A percentile compares a stretch with the other conserved stretches of the same genome.
These are phyloP conservation scores for Moesziomyces aphidis DNA, from an alignment of 1,284 basidiomycete species.

Conservation along the genomic window DNA sequence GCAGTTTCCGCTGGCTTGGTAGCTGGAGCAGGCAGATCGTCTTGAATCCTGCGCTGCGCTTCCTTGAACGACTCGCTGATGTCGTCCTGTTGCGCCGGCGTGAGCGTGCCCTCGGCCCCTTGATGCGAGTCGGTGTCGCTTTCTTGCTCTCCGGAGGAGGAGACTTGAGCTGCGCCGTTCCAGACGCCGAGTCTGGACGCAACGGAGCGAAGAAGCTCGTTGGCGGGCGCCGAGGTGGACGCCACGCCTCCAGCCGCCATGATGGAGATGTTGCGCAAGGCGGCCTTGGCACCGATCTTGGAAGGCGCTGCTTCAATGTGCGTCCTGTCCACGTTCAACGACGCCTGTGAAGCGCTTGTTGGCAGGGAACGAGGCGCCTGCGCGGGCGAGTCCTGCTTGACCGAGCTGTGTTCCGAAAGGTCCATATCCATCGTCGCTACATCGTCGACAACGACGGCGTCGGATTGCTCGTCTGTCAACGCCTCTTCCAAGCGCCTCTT, in stretches of 20 bases:
- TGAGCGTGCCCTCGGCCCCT: conserved; percentile 14
- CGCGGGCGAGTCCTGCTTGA: neutral
- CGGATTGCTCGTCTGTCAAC: conserved; percentile 14
- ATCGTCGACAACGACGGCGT: conserved; percentile 34
- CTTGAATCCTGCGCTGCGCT: conserved; percentile 39
- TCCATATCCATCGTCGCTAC: conserved; percentile 33
- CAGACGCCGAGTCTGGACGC: conserved; percentile 40
- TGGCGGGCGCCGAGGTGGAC: conserved; percentile 33
- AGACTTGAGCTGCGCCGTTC: conserved; percentile 11
- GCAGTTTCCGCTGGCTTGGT: neutral
- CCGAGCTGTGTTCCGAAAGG: conserved; percentile 13
- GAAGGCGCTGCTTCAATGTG: conserved; percentile 22
- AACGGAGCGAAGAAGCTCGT: conserved; percentile 48
- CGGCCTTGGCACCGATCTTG: conserved; percentile 23
- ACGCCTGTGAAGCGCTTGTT: conserved; percentile 29
- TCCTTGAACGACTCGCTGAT: conserved; percentile 50
- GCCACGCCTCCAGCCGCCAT: conserved; percentile 27
- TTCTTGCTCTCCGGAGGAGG: conserved; percentile 7
- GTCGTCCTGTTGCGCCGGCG: conserved; percentile 31
- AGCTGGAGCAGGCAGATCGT: conserved; percentile 22
- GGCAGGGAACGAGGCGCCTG: conserved; percentile 10
- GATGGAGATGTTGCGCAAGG: conserved; percentile 26
- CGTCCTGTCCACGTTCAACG: conserved; percentile 39
- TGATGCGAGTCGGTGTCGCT: conserved; percentile 15
- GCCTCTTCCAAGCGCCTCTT: conserved; percentile 28